Base-by-base conservation (phyloP, 805 yeast species). In the Schizosaccharomyces lindneri region DNA sequence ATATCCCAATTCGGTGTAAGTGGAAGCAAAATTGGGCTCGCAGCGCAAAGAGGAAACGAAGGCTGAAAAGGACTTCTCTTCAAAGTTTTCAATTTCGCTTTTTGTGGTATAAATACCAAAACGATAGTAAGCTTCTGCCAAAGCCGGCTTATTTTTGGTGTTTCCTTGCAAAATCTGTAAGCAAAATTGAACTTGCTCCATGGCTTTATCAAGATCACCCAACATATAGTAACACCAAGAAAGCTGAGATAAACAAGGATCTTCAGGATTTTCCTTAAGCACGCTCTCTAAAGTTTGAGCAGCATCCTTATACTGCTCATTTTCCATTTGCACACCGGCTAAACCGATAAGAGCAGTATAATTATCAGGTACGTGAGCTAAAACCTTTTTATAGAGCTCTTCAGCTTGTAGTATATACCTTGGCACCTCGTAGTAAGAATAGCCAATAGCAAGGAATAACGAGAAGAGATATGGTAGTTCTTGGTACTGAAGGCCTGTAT, bases 351-450 rank as follows among this genome's bases (percentile, higher is more conserved):
- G 75, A 0, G 95, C 95, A 59, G 76, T 76, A 4, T 77, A 71
- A 66, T 82, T 80, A 4, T 70, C 66, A 4, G 78, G 76, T 39
- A 73, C 73, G 24, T 73, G 73, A 0, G 70, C 65, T 31, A 87
- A 73, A 2, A 88, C 80, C 29, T 75, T 73, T 46, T 84, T 84
- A 70, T 84, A 93, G 17, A 88, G 70, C 60, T 79, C 80, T 36
- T 84, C 68, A 0, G 98, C 97, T 31, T 82, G 75, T 1, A 79
- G 75, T 67, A 80, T 87, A 71, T 90, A 85, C 70, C 87, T 87
- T 11, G 97, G 98, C 0, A 97, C 85, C 69, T 90, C 95, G 67
- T 82, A 79, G 68, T 86, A 84, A 0, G 95, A 85, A 68, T 88
- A 86, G 0, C 84, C 77, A 0, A 82, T 78, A 0, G 93, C 97